Evolutionary conservation across 2,329 filamentous ascomycete species (phyloP), one percentile per base, ranked within the genome.

Genomic region (Penicillium oxalicum): DNA sequence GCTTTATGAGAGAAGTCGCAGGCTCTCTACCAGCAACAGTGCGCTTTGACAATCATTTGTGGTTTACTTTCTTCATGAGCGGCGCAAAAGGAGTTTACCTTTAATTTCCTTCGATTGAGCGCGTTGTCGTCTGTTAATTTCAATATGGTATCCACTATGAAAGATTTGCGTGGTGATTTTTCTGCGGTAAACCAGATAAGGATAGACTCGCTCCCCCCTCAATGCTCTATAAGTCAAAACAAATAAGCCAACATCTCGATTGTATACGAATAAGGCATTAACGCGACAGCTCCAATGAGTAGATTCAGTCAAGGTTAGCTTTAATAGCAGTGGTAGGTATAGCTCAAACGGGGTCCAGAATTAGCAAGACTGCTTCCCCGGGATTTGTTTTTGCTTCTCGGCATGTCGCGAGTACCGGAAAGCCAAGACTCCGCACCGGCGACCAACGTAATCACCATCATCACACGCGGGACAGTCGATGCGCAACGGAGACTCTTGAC

Each of bases 1-100:
- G 91, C 70, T 96, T 51, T 97, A 95, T 64, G 89, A 96, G 69
- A 88, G 84, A 70, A 86, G 87, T 44, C 61, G 67, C 38, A 61
- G 65, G 27, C 55, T 70, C 25, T 71, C 69, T 33, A 60, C 68
- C 9, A 69, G 66, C 51, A 68, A 67, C 45, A 66, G 67, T 32
- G 57, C 64, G 48, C 58, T 67, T 54, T 69, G 48, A 62, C 44
- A 49, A 40, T 51, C 50, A 47, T 47, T 44, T 33, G 4, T 7
- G 48, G 40, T 48, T 46, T 49, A 39, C 11, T 41, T 49, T 29
- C n/a, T 33, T 32, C 44, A 47, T 43, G 13, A 42, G 51, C 45
- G 44, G 49, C 47, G 47, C 37, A 47, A 44, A 40, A 51, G 52
- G 11, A 52, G 56, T 59, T 58, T 52, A 40, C 52, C 51, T 37